Base-by-base conservation (phyloP, 495 filamentous ascomycete genomes). In the Podospora anserina region DNA sequence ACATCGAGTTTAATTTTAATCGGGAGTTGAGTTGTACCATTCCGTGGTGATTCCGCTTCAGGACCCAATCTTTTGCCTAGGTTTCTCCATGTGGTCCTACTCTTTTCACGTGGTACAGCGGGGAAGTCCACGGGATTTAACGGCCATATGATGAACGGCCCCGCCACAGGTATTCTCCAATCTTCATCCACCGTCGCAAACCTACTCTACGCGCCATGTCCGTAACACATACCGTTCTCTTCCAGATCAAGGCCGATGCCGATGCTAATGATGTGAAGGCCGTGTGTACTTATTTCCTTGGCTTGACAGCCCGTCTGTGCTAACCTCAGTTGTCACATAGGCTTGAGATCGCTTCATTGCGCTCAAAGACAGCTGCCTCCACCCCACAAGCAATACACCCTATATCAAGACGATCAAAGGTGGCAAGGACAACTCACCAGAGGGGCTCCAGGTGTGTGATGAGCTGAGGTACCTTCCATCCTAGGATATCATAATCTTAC, bases 351-450 rank as follows among this genome's bases (percentile, higher is more conserved):
- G 73, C 2, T 74, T 75, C 67, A 68, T 83, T 4, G 72, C 74
- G 1, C 66, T 85, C 28, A 79, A 81, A 44, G 68, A 78, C 16
- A 76, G 77, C 11, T 88, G 86, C 76, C 26, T 85, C 0, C 83
- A 86, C 63, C 82, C 85, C 5, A 78, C 72, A 1, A 78, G 79
- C 7, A 70, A 84, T 19, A 75, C 79, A 28, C 83, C 82, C 0
- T 92, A 92, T 72, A 87, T 93, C 70, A 80, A 81, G 59, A 80
- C 85, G 0, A 71, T 82, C 4, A 85, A 81, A 0, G 90, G 88
- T 2, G 90, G 91, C 0, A 76, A 73, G 63, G 86, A 92, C 69
- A 90, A 88, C 72, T 91, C 88, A 1, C 77, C 78, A 0, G 90
- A 92, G 76, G 89, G 86, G 5, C 76, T 83, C 15, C 85, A 89